A percentile compares a stretch with the other conserved stretches of the same genome.
phyloP scores from a whole-genome alignment of 345 rosid genomes.

The Eucalyptus brandiana region DNA sequence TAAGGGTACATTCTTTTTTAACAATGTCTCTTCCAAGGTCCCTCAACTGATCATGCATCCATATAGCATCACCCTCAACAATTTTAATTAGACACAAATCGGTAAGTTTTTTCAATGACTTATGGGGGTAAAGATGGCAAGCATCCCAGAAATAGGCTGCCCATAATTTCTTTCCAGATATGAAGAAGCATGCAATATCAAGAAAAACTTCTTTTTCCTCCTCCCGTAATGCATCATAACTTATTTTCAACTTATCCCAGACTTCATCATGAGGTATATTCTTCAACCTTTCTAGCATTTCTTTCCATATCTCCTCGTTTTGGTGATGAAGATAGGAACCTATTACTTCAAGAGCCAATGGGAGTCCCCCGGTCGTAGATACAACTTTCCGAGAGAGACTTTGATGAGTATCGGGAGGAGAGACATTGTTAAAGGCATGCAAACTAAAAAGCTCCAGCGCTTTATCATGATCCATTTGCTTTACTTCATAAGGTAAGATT shows the following conservation, averaged over 20 bases:
- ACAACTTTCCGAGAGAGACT: neutral
- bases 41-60: neutral
- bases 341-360: neutral
- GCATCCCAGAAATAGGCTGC: neutral
- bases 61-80: rapidly evolving
- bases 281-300: neutral
- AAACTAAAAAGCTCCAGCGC: neutral
- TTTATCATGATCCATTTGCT: rapidly evolving
- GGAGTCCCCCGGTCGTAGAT: neutral
- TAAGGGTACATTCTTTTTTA: rapidly evolving
- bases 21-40: neutral
- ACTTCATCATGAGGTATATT: neutral
- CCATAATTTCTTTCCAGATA: rapidly evolving
- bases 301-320: rapidly evolving
- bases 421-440: rapidly evolving
- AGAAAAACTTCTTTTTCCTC: neutral
- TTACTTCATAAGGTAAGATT: neutral
- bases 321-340: neutral
- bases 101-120: rapidly evolving
- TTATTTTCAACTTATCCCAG: neutral
- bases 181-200: neutral
- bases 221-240: neutral
- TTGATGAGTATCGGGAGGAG: rapidly evolving
- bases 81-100: neutral
- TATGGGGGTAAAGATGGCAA: rapidly evolving